Evolutionary conservation across 148 eudicot species (phyloP).

Genomic region (Silene uniflora): DNA sequence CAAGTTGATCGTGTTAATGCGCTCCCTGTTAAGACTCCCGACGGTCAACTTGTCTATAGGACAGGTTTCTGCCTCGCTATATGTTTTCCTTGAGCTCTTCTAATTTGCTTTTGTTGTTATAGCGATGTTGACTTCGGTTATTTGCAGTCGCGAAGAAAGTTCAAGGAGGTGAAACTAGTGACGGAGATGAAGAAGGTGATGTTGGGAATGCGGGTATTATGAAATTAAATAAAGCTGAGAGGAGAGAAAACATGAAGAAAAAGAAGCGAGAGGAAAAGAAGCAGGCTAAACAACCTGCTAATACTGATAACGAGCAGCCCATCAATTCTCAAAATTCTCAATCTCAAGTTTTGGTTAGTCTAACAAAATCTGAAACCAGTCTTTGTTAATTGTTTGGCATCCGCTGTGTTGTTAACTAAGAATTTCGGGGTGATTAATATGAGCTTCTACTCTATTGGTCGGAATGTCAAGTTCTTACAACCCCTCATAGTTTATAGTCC

Average conservation of each 20-base stretch:
- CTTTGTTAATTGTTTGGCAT: constrained; percentile 13
- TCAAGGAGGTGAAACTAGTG: constrained; percentile 38
- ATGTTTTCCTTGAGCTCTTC: no score
- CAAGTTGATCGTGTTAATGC: constrained; percentile 90
- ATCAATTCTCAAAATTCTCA: constrained; percentile 40
- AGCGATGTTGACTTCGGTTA: not conserved
- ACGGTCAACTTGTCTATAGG: constrained; percentile 65
- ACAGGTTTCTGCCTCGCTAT: constrained; percentile 61
- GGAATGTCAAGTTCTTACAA: no score
- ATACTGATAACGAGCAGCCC: constrained; percentile 36
- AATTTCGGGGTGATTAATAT: no score
- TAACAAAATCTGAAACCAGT: not conserved
- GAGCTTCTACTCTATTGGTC: not conserved
- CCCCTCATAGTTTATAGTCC: not conserved
- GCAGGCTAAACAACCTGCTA: constrained; percentile 52
- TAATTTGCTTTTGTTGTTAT: not conserved
- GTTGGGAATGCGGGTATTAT: constrained; percentile 29
- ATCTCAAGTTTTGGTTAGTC: constrained; percentile 60
- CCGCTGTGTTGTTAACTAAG: not conserved
- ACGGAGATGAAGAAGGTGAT: constrained; percentile 30
- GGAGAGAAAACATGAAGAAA: constrained; percentile 75
- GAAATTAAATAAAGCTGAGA: constrained; percentile 67
- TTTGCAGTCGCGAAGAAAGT: constrained; percentile 43
- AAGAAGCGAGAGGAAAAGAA: constrained; percentile 80
- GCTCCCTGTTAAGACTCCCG: constrained; percentile 84